Base-by-base conservation (phyloP, 164 flowering plant genomes). In the Nymphaea thermarum region DNA sequence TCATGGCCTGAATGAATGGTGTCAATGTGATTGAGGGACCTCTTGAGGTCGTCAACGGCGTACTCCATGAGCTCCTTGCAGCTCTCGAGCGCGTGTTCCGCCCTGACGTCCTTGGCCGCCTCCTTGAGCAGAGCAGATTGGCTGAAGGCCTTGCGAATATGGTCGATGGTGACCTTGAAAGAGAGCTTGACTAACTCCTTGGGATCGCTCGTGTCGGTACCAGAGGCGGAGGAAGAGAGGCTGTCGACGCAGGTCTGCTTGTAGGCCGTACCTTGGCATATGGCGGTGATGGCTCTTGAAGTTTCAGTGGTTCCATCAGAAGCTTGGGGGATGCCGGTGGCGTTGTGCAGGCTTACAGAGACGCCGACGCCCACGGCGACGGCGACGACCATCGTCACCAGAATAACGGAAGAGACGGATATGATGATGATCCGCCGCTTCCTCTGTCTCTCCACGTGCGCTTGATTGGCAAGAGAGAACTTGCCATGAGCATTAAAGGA, bases 361-460 rank as follows among this genome's bases (percentile, higher is more conserved):
- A 65, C 47, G 44, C 51, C 43, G 65, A 43, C 78, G 2, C 78
- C 76, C 3, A 82, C 80, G 0, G 84, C 70, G 47, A 82, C 84
- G 0, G 82, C 86, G 6, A 81, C 86, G 55, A 83, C 83, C 85
- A 83, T 77, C 17, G 89, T 86, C 44, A 89, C 85, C 47, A 87
- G 70, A 45, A 84, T 7, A 3, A 86, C 18, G 8, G 84, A 73
- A 36, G 84, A 78, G 5, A 81, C 73, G 16, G 75, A 79, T 2
- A 82, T 72, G 5, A 84, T 60, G 53, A 76, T 78, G 43, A 77
- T 10, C 66, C 75, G 83, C 80, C 71, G 82, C 70, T 71, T 80
- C 72, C 4, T 75, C 14, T 51, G 14, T 15, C 14, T 51, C 12
- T 51, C 57, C 14, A 51, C 8, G 8, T 15, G 57, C 14, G 8